Percentiles rank a stretch among this genome's conserved stretches.
These are phyloP conservation scores for Lycium ferocissimum DNA, from an alignment of 257 asterid genomes.

Conservation along the genomic window DNA sequence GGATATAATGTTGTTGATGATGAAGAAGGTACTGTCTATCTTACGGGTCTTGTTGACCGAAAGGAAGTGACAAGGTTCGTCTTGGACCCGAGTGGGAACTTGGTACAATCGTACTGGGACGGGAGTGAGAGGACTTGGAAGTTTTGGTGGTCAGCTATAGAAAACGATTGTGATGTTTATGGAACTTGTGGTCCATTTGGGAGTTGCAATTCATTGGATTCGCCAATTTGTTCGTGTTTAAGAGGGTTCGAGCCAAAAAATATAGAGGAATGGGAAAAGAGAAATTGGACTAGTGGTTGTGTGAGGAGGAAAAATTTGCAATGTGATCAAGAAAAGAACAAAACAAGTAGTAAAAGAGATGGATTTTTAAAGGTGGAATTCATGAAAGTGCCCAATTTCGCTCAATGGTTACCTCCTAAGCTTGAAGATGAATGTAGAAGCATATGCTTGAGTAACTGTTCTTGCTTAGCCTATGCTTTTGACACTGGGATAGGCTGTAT, in stretches of 20 bases:
- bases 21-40: slow-evolving; percentile 36
- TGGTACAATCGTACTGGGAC: slow-evolving; percentile 48
- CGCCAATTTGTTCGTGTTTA: slow-evolving; percentile 39
- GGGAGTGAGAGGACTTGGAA: slow-evolving; percentile 45
- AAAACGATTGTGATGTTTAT: slow-evolving; percentile 47
- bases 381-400: slow-evolving; percentile 27
- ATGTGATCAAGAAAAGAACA: slow-evolving; percentile 21
- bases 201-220: slow-evolving; percentile 40
- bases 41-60: slow-evolving; percentile 33
- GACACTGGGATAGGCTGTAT: slow-evolving; percentile 51
- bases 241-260: slow-evolving; percentile 21
- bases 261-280: background rate
- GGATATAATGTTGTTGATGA: slow-evolving; percentile 47
- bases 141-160: slow-evolving; percentile 35
- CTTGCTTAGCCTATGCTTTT: slow-evolving; percentile 58
- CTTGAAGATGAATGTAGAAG: slow-evolving; percentile 1
- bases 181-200: slow-evolving; percentile 62
- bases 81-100: slow-evolving; percentile 46
- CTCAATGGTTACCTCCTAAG: slow-evolving; percentile 22
- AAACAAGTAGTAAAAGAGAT: background rate
- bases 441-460: slow-evolving; percentile 51
- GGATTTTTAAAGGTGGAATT: slow-evolving; percentile 24
- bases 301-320: slow-evolving; percentile 8
- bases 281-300: slow-evolving; percentile 7
- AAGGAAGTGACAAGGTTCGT: slow-evolving; percentile 35